Base-by-base conservation (phyloP, 176 grass and related monocot genomes). In the Zoysia pacifica region DNA sequence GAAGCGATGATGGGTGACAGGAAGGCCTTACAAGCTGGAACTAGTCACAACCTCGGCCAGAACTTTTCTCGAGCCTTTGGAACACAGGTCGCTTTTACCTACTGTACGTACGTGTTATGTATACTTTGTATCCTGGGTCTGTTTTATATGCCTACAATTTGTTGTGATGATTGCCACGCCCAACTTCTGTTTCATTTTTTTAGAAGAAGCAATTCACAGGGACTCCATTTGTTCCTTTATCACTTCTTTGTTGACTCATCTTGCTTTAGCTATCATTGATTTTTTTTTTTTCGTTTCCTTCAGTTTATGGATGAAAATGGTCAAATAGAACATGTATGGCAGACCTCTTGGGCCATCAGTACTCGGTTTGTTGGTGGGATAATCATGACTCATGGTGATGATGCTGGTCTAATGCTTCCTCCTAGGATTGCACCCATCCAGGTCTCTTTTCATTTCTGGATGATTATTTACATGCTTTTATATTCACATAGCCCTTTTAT, bases 1-100 rank as follows among this genome's bases (percentile, higher is more conserved):
- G 95, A 97, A 88, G 95, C 91, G 85, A 97, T 97, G 95, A 98
- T 98, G 95, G 95, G 95, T 72, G 95, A 93, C 72, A 94, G 65
- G 82, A 94, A 94, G 75, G 95, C 95, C 65, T 94, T 98, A 87
- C 95, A 98, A 82, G 95, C 95, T 85, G 95, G 95, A 77, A 98
- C 95, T 47, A 98, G 95, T 72, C 95, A 98, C 78, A 94, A 98
- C 61, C 91, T 98, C 35, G 95, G 95, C 45, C 95, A 98, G 72
- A 98, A 98, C 63, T 98, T 98, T 79, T 98, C 95, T 66, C 90
- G 84, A 82, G 95, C 95, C 63, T 98, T 98, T 81, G 92, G 84
- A 67, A 98, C 95, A 76, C 91, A 93, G 92, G 95, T 98, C 81
- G 41, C 65, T 80, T 59, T 49, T 69, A 73, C 42, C 38, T 77